Evolutionary conservation across 2,329 filamentous ascomycete species (phyloP), one percentile per base, ranked within the genome.

Genomic region (Onygenales sp.): DNA sequence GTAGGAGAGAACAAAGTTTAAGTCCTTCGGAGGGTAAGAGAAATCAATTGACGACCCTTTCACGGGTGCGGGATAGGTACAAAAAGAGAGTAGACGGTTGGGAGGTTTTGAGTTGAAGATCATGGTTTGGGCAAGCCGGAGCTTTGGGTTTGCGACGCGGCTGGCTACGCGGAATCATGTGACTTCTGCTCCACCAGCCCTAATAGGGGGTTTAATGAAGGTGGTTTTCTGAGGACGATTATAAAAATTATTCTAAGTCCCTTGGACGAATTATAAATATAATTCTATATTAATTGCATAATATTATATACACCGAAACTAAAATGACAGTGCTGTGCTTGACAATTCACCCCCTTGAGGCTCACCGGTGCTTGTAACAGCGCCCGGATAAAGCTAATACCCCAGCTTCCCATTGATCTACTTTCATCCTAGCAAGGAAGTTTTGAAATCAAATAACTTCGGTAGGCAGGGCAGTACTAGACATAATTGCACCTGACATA

Each of bases 141-240:
- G 9, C 27, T 44, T 49, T 27, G 35, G 31, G 10, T 14, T 31
- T 9, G 36, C 3, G 36, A 21, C 46, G 46, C 35, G 46, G 6
- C 14, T 31, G 13, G 32, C 14, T 31, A 48, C 51, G 44, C 51
- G 44, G 11, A 43, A 39, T 43, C 51, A 53, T 48, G 51, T 53
- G 51, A 53, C 49, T 13, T 43, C 11, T 17, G 17, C 36, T 32
- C 32, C 9, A 35, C 32, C 9, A 35, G 13, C n/a, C 21, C 11
- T 10, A 21, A 43, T 17, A 43, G 14, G 13, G 43, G 27, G 21
- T 5, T 45, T 38, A 7, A 47, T 21, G 35, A 2, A 9, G 3
- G 4, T 14, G 3, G 2, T 17, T 43, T 43, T 43, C 21, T 27
- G 21, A 27, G 21, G 21, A 27, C 21, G 21, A 27, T 27, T 27